Base-by-base conservation (phyloP, 768 basidiomycete genomes). In the Naganishia onofrii region DNA sequence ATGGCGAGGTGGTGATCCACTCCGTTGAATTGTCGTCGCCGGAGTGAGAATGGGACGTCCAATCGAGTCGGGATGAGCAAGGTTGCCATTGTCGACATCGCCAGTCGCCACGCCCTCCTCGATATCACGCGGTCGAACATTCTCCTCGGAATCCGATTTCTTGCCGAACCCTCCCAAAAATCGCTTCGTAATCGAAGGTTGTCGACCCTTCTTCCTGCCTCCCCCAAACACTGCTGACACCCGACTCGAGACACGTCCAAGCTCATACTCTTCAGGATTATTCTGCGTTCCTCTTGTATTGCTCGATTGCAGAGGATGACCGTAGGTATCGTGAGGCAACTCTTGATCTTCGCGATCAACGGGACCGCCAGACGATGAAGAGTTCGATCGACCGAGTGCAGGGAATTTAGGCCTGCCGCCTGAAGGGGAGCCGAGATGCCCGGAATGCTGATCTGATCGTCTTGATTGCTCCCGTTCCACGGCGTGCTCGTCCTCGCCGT, bases 1-100 rank as follows among this genome's bases (percentile, higher is more conserved):
- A 57, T 57, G 42, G 9, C 32, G 36, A 1, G 71, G 70, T 32
- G 74, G 68, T 28, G 66, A 69, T 3, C 56, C 54, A 57, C 58
- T 58, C 23, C 68, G 42, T 38, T 54, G 55, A 1, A 34, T 68
- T n/a, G 67, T 51, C 21, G 48, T 54, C 12, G 52, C 36, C 6
- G 66, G 51, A 15, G 48, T 67, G 31, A 55, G 52, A 34, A 55
- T 56, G 19, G 58, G 54, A 31, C n/a, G 57, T 58, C 28, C 55
- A 19, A 38, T 28, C 15, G 48, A 51, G 12, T 68, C 54, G 36
- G 36, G 29, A 38, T 36, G 38, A 42, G 52, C 31, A 17, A 26
- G 64, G 29, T 60, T 56, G 52, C 32, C 68, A 19, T 12, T 36
- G 32, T 63, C 60, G 23, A 34, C n/a, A 28, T 44, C 42, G 19